Evolutionary conservation across 495 filamentous ascomycete genomes (phyloP), one percentile per base, ranked within the genome.

Genomic region (Durotheca rogersii): DNA sequence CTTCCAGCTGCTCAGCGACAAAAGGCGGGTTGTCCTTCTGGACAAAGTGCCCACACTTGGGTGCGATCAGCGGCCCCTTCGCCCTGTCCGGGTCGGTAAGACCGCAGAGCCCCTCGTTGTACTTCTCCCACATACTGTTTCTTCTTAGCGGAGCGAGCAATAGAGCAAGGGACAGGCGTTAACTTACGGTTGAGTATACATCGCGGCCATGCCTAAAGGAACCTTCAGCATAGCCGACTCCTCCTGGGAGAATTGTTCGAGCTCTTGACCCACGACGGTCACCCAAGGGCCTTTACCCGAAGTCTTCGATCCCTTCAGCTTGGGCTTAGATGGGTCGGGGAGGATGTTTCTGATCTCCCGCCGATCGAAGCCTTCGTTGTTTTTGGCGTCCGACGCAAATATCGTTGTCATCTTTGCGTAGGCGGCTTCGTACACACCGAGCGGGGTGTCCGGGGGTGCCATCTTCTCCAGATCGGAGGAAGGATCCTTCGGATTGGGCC

Each of bases 21-120:
- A 79, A 73, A 35, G 53, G 45, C 15, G 75, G 74, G 40, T 72
- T 70, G 53, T 77, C 75, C 45, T 61, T 70, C 47, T 78, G 77
- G 6, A 81, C 56, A 46, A 79, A 78, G 55, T 79, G 77, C 0
- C 77, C 72, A 32, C 66, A 69, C 1, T 61, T 65, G 6, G 68
- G 66, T 5, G 75, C 74, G 15, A 67, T 58, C 12, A 78, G 38
- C 12, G 72, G 72, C 9, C 75, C 76, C 47, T 70, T 72, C n/a
- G 66, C 67, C 36, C 58, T 60, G 33, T 67, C 66, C 15, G 48
- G 45, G 31, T 72, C 69, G 4, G 73, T 77, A 29, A 79, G 52
- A n/a, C 23, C 11, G 29, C 51, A 65, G 32, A 80, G 59, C 10
- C 68, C 74, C 46, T 71, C 60, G 41, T 79, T 78, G 37, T 76